Evolutionary conservation across 495 filamentous ascomycete genomes (phyloP).

Genomic region (Penicillium argentinense): DNA sequence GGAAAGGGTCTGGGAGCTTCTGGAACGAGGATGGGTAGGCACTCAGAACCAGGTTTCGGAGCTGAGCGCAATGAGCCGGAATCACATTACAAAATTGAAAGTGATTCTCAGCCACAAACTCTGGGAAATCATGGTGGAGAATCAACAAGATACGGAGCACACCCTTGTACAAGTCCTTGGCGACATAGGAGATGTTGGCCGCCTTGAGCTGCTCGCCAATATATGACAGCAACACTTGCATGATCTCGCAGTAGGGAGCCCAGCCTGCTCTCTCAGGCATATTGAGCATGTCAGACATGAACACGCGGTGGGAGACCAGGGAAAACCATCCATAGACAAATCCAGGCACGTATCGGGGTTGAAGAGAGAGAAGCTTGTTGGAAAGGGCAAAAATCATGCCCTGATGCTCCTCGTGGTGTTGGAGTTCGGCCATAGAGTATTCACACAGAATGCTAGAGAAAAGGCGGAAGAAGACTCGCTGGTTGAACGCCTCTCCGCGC

Average conservation of each 20-base stretch:
- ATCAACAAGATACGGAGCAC: constrained; percentile 79
- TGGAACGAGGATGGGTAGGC: constrained; percentile 75
- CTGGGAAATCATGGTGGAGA: constrained; percentile 90
- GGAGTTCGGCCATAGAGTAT: constrained; percentile 47
- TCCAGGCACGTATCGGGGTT: constrained; percentile 71
- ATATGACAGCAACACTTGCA: constrained; percentile 71
- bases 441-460: constrained; percentile 83
- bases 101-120: constrained; percentile 87
- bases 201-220: constrained; percentile 80
- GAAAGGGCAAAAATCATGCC: constrained; percentile 73
- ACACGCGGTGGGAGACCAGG: constrained; percentile 79
- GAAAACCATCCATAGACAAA: constrained; percentile 85
- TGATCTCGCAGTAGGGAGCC: constrained; percentile 69
- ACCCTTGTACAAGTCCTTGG: constrained; percentile 82
- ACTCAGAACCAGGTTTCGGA: constrained; percentile 84
- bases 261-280: constrained; percentile 71
- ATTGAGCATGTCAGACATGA: constrained; percentile 78
- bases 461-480: constrained; percentile 87
- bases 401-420: constrained; percentile 57
- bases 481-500: constrained; percentile 78
- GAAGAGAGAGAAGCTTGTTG: constrained; percentile 69
- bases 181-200: constrained; percentile 62
- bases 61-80: constrained; percentile 80
- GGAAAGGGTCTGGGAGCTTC: constrained; percentile 80
- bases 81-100: constrained; percentile 82